phyloP scores from a whole-genome alignment of 306 rosid species.

The Rosa persica region DNA sequence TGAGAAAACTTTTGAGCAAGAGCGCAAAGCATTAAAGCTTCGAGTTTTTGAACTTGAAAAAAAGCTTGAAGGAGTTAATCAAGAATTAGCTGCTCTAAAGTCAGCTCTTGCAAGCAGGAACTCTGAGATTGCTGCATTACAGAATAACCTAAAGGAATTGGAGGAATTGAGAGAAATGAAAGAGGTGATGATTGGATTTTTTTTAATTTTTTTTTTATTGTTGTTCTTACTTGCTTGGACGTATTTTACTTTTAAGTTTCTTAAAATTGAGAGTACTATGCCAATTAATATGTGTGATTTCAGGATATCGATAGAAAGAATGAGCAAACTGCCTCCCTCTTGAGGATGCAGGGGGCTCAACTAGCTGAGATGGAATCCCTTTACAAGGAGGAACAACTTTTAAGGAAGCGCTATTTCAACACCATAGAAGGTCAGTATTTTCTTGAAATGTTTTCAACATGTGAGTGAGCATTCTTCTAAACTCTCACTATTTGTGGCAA shows the following conservation, averaged over 20 bases:
- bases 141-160: conserved; percentile 69
- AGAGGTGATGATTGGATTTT: conserved; percentile 52
- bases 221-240: neutral
- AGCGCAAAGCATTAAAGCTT: conserved; percentile 53
- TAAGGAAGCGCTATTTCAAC: conserved; percentile 89
- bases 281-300: conserved; percentile 19
- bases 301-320: conserved; percentile 97
- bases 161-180: conserved; percentile 96
- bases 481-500: neutral
- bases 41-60: conserved; percentile 61
- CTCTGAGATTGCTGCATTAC: conserved; percentile 60
- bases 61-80: conserved; percentile 49
- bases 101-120: conserved; percentile 59
- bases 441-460: neutral
- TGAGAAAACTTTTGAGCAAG: conserved; percentile 56
- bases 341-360: conserved; percentile 94
- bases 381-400: conserved; percentile 90
- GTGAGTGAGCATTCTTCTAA: neutral
- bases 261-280: neutral
- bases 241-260: conserved; percentile 3
- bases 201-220: too few relatives aligned
- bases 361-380: conserved; percentile 86
- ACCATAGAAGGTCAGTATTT: conserved; percentile 72
- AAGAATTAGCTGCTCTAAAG: conserved; percentile 53
- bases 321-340: conserved; percentile 82